Evolutionary conservation across 1,139 yeast species (phyloP), one percentile per base, ranked within the genome.

Genomic region (Lodderomyces metapsilosis): DNA sequence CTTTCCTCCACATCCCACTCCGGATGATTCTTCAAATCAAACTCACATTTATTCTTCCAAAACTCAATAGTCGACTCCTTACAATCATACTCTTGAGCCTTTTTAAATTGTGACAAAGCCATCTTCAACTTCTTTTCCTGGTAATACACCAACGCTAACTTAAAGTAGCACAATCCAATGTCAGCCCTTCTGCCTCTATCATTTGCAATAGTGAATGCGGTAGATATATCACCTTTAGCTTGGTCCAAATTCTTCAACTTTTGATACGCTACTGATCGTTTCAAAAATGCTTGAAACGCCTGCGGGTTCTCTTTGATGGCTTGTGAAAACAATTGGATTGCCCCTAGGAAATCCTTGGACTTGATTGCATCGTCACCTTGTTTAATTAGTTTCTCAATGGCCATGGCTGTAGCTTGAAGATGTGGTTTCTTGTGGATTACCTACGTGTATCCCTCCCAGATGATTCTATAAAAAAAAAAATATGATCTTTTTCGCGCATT

Each of bases 151-250:
- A 81, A 61, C 8, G 80, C 87, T 42, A 82, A 64, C 33, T 87
- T 70, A 54, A 81, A 79, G 52, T 83, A 76, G 20, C 84, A 79
- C 23, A 71, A 64, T 0, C 80, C 85, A 32, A 83, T 67, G n/a
- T 74, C 74, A 3, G 66, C 64, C 44, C 82, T 64, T 41, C 70
- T 76, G 0, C 82, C 83, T 36, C 78, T 61, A 5, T 59, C 62
- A 31, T 64, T 61, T 0, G 94, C 89, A 22, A 77, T 54, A 1
- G 63, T 58, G 31, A 80, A 68, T 0, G 94, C 92, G 20, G 61
- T 58, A 8, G 76, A 70, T 16, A 87, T 68, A 47, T 77, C 81
- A 2, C 64, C 62, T 41, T 77, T 59, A 37, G 92, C 81, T 30
- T 65, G 61, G 25, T 75, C 74, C 54, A 60, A 64, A 48, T 74